Conservation (phyloP, 2,329 filamentous ascomycete genomes). For the Penicillium polonicum region DNA sequence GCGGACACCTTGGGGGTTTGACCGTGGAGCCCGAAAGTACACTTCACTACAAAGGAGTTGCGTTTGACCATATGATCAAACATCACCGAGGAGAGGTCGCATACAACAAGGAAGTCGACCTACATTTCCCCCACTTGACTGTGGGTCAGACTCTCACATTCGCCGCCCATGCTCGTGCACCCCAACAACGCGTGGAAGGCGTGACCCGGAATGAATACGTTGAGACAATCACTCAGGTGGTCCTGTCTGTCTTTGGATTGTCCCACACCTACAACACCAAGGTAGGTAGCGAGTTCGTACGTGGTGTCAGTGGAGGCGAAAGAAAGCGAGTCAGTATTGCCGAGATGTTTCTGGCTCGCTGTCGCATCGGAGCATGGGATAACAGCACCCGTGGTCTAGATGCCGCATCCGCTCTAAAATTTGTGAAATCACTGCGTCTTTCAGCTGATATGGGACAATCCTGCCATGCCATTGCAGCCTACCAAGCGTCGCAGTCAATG, state of each 20-base stretch:
- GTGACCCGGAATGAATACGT: constrained; percentile 36
- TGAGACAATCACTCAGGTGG: constrained; percentile 42
- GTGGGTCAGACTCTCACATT: constrained; percentile 76
- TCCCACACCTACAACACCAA: constrained; percentile 50
- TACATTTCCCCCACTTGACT: constrained; percentile 59
- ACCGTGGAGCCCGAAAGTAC: constrained; percentile 1
- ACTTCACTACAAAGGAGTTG: constrained; percentile 12
- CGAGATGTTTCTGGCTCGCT: constrained; percentile 47
- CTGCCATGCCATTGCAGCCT: constrained; percentile 52
- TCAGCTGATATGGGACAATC: constrained; percentile 46
- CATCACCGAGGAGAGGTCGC: constrained; percentile 12
- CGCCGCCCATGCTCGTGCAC: constrained; percentile 61
- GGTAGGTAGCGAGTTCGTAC: constrained; percentile 52
- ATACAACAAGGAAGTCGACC: constrained; percentile 14
- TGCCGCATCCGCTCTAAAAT: constrained; percentile 53
- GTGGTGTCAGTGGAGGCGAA: constrained; percentile 59
- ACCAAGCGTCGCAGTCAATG: constrained; percentile 49
- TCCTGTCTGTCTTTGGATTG: constrained; percentile 38
- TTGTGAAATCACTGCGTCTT: constrained; percentile 49
- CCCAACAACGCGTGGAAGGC: constrained; percentile 22
- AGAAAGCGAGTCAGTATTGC: constrained; percentile 60
- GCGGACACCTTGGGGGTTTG: constrained; percentile 37
- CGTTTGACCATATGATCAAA: constrained; percentile 7
- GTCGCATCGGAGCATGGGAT: constrained; percentile 44
- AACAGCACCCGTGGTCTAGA: constrained; percentile 49